Evolutionary conservation across 305 asterid species (phyloP), one percentile per base, ranked within the genome.

Genomic region (Solanum chacoense): DNA sequence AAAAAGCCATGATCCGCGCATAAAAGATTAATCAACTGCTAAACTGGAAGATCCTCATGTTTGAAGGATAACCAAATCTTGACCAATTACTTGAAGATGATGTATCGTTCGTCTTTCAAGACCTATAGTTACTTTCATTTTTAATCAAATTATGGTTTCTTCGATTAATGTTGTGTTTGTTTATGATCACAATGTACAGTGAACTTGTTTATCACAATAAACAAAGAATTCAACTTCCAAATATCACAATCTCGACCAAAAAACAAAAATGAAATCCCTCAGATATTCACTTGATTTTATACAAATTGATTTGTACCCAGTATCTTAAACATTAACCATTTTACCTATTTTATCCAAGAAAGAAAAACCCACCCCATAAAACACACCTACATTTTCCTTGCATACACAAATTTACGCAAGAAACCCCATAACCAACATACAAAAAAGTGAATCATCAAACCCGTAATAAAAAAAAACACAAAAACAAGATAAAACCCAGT

Each of bases 1-100:
- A 95, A 80, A 95, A 94, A 91, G 97, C 98, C 29, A 90, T 91
- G 37, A 93, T 90, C 99, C 98, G 74, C 95, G 95, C 90, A 94
- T 96, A 86, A 94, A 90, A 13, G 96, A 97, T 90, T 24, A 92
- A n/a, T 93, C 94, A 24, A 92, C 97, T 18, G 96, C 97, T 55
- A 86, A 93, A 5, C 97, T 96, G 65, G 96, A 94, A 91, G 98
- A 95, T 90, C 94, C 97, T 88, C 79, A 89, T 85, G 88, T 90
- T 85, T 95, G 96, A 92, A 59, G 35, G 72, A 22, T 78, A 32
- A 28, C 9, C 12, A 11, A 71, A n/a, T 36, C 42, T 22, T 80
- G 76, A 11, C 69, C 34, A 37, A 77, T 31, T 35, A 32, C 55
- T 36, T 37, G 69, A 77, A 84, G 34, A 80, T 45, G 88, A 81